Conservation (phyloP, 257 asterid species). For the Ocimum tenuiflorum region DNA sequence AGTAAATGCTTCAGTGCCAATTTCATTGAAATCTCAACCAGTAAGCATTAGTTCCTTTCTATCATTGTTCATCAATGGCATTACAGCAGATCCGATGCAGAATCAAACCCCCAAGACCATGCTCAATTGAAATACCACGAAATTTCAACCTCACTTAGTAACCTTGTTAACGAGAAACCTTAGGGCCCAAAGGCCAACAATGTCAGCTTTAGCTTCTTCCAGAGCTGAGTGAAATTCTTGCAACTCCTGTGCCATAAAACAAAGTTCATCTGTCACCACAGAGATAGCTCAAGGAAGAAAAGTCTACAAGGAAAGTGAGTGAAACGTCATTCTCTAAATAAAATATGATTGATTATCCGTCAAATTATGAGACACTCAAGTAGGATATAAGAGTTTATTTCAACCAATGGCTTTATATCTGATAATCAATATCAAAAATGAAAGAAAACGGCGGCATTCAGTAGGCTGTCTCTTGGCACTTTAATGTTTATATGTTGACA, state of each 20-base stretch:
- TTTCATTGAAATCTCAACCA: neutral
- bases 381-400: neutral
- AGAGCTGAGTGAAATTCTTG: slow-evolving; percentile 93
- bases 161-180: slow-evolving; percentile 72
- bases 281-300: neutral
- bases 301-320: neutral
- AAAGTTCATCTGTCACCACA: slow-evolving; percentile 14
- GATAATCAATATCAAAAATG: neutral
- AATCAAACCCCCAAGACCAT: neutral
- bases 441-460: neutral
- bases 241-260: slow-evolving; percentile 52
- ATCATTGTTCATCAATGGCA: neutral
- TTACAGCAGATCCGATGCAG: neutral
- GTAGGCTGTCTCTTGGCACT: neutral
- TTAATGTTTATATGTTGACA: neutral
- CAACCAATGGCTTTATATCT: neutral
- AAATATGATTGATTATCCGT: neutral
- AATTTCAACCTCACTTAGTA: neutral
- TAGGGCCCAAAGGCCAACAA: slow-evolving; percentile 97
- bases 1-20: neutral
- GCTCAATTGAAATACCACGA: neutral
- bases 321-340: neutral
- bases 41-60: neutral
- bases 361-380: neutral
- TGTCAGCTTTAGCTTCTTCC: slow-evolving; percentile 99